Base-by-base conservation (phyloP, 768 basidiomycete species). In the Suillus lakei region DNA sequence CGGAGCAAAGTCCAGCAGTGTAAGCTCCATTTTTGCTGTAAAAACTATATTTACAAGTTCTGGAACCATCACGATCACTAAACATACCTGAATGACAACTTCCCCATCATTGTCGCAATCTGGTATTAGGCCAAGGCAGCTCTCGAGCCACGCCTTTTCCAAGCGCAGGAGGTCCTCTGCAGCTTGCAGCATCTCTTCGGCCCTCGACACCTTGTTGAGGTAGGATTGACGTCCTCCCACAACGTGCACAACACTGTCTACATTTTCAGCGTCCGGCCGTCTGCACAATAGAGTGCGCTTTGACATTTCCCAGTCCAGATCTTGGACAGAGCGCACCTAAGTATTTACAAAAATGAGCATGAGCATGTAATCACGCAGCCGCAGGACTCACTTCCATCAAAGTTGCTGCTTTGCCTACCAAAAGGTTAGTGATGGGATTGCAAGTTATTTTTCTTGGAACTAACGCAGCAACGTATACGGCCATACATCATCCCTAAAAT, bases 211-310 rank as follows among this genome's bases (percentile, higher is more conserved):
- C 76, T 87, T 88, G 67, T 85, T 88, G 41, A 98, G 77, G 76
- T 89, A 92, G n/a, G 91, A 85, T 15, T 95, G 83, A 48, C 95
- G 81, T 0, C 96, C 95, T 5, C 95, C 94, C 48, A 94, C 83
- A 44, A 89, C 75, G 13, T 85, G 78, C 15, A 93, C 79, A 0
- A 85, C 85, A 46, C 54, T 46, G 18, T 84, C 67, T 18, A 83
- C 67, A 39, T 84, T 80, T n/a, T 73, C 76, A 18, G 77, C 67
- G 23, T 67, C 65, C 32, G 53, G 53, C 30, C 30, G 53, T 32
- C 53, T 54, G 30, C 53, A 32, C 30, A 73, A 79, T 3, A 87
- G 81, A 18, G 91, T 90, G 60, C 81, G 80, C 5, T 85, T 70
- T 4, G 91, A 85, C 69, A 92, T 91, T 50, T 79, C 71, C 21